Evolutionary conservation across 257 asterid genomes (phyloP).

Genomic region (Leonotis leonurus): DNA sequence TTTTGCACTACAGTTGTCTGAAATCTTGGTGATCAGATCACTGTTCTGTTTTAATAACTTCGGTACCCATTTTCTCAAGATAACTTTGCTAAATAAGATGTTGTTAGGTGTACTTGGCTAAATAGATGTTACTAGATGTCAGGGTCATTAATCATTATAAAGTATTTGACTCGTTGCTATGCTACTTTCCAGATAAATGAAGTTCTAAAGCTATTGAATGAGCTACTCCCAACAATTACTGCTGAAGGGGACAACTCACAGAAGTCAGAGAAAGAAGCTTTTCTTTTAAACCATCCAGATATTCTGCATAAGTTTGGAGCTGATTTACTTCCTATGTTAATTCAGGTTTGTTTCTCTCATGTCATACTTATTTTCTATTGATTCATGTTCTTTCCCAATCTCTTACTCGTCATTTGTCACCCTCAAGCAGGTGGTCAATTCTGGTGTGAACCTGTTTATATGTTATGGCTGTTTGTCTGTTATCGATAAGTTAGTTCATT

Average conservation of each 20-base stretch:
- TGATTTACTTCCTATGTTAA: slow-evolving; percentile 76
- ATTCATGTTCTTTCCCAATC: neutral
- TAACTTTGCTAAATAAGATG: neutral
- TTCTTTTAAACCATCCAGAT: slow-evolving; percentile 65
- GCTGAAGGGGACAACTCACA: slow-evolving; percentile 40
- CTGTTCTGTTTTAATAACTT: neutral
- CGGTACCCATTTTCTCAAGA: neutral
- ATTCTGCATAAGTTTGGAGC: slow-evolving; percentile 65
- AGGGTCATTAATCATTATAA: neutral
- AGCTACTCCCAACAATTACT: slow-evolving; percentile 61
- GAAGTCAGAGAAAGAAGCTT: slow-evolving; percentile 55
- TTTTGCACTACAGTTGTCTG: neutral
- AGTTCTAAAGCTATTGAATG: slow-evolving; percentile 74
- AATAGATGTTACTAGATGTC: neutral
- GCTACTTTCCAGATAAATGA: slow-evolving; percentile 60
- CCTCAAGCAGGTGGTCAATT: slow-evolving; percentile 70
- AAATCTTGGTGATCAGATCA: no score
- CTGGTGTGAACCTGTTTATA: slow-evolving; percentile 66
- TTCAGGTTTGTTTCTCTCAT: slow-evolving; percentile 50
- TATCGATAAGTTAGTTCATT: slow-evolving; percentile 74
- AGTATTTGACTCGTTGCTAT: slow-evolving; percentile 5
- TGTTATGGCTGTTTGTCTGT: slow-evolving; percentile 83
- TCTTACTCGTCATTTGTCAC: slow-evolving; percentile 25
- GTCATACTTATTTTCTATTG: slow-evolving; percentile 1
- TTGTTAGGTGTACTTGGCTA: no score